phyloP scores from a whole-genome alignment of 192 early-diverging fungal species.

The Backusella mclennaniae region DNA sequence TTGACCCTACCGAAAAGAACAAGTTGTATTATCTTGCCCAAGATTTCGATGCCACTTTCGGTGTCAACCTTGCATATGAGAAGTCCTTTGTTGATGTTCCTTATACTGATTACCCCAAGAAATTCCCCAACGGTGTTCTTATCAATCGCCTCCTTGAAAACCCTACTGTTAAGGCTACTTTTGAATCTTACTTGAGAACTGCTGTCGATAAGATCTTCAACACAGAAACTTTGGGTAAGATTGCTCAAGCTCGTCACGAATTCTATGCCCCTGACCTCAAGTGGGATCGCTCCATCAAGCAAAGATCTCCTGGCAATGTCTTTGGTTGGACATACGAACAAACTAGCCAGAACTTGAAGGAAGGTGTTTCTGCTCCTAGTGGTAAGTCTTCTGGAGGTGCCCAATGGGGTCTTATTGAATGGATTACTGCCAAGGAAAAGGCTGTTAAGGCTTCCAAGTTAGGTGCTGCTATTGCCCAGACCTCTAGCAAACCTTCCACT shows the following conservation, averaged over 20 bases:
- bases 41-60: conserved; percentile 52
- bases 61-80: conserved; percentile 37
- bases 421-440: conserved; percentile 36
- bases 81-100: conserved; percentile 26
- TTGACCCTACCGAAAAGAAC: conserved; percentile 34
- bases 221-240: conserved; percentile 41
- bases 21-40: conserved; percentile 45
- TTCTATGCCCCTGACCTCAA: conserved; percentile 42
- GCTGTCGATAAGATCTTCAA: conserved; percentile 45
- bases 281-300: conserved; percentile 45
- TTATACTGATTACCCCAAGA: conserved; percentile 35
- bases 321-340: conserved; percentile 41
- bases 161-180: conserved; percentile 24
- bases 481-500: neutral
- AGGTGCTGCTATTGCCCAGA: conserved; percentile 5
- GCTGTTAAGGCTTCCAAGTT: conserved; percentile 27
- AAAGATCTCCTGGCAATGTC: conserved; percentile 45
- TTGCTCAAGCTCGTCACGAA: conserved; percentile 37
- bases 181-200: conserved; percentile 44
- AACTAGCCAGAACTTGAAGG: conserved; percentile 30
- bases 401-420: conserved; percentile 41
- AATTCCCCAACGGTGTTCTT: conserved; percentile 36
- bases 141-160: conserved; percentile 48
- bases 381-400: conserved; percentile 33
- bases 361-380: conserved; percentile 20